Base-by-base conservation (phyloP, 1,139 yeast genomes). In the Debaryomyces psychrophilus region DNA sequence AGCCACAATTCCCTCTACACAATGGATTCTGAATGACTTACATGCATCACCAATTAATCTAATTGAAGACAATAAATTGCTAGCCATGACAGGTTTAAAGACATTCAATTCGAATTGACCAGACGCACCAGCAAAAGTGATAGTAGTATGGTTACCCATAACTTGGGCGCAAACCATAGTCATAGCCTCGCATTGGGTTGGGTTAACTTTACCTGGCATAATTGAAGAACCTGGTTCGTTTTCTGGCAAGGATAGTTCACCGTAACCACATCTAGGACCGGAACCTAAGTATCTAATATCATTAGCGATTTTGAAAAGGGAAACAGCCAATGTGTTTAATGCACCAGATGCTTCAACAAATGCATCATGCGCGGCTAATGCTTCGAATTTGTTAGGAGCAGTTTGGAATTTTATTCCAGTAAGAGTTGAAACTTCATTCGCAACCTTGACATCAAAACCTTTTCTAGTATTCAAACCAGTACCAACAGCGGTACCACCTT, bases 401-500 rank as follows among this genome's bases (percentile, higher is more conserved):
- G 97, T 88, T 68, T 77, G 69, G 73, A 90, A 90, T 50, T 81
- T 80, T 60, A 86, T 77, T 43, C 96, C 96, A 42, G 96, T 88
- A 68, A 88, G 80, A 57, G 81, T 78, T 49, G 92, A 70, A 39
- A 88, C 90, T 64, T 83, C 81, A 50, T 74, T 77, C 47, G 95
- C 95, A 55, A 90, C 82, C 59, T 85, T 82, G 56, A 76, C 82
- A 59, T 88, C 93, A 64, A 87, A 90, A 12, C 97, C 97, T 64
- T 79, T 79, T 62, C 68, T 83, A 67, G 97, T 89, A 81, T 90
- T 90, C 58, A 90, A 79, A 52, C 97, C 97, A 41, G 97, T 90
- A 55, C 97, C 97, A 44, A 90, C 97, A 49, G 97, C 97, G 50
- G 97, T 90, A 70, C 97, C 97, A 71, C 97, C 97, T 76, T 90